Evolutionary conservation across 306 rosid species (phyloP), one percentile per base, ranked within the genome.

Genomic region (Cercis canadensis): DNA sequence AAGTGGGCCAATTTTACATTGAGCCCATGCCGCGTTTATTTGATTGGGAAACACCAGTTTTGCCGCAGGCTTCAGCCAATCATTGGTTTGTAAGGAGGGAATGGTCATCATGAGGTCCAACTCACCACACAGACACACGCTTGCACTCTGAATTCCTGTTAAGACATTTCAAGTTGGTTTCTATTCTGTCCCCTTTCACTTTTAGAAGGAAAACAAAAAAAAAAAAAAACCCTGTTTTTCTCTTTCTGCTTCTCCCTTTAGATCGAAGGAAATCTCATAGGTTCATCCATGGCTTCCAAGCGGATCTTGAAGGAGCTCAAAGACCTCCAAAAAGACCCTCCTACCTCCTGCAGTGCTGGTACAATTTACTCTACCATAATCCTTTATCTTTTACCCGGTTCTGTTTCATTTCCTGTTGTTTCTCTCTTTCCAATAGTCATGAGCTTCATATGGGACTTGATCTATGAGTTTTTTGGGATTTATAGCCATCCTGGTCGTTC

Each of bases 341-440:
- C 92, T 37, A 88, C 97, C 72, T 91, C 97, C 5, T 85, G 96
- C 85, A 91, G 92, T 64, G 92, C 96, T 9, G 97, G 97, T 91
- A 75, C 57, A 15, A 8, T 73, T 50, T 52, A 58, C 56, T 18
- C 69, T 21, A 6, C 59, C 49, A 18, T 55, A 63, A 29, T 43
- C 53, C 32, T 15, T 3, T 41, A 67, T 29, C 19, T 29, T 43
- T 6, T 3, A 14, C 33, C 65, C 12, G 5, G 10, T 4, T 8
- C 2, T 11, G 18, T 45, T 45, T 61, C 8, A 19, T 44, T 29
- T 75, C 13, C 7, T 54, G 46, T 19, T 37, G 12, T 73, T 15
- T 73, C 1, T 56, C 53, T 18, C 8, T 36, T 24, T 70, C 68
- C 57, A 51, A 41, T 41, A 8, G 12, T 43, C 33, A 19, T 18